These are phyloP conservation scores for Stellera chamaejasme DNA, from an alignment of 345 rosid genomes.

Conservation along the genomic window DNA sequence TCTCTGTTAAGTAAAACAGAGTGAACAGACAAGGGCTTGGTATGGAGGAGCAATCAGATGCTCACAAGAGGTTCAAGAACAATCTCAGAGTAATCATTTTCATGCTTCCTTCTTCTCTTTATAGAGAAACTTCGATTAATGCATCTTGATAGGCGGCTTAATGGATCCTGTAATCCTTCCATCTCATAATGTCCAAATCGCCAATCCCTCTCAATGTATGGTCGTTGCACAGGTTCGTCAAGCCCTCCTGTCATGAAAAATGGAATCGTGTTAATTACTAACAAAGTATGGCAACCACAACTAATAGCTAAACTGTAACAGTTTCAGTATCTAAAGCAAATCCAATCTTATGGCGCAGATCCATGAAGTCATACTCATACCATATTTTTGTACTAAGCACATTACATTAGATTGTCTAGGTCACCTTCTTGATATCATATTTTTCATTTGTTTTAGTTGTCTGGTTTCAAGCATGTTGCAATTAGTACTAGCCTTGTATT, in stretches of 20 bases:
- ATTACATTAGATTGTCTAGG: too few relatives aligned
- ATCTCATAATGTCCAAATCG: constrained; percentile 91
- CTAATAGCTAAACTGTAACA: background rate
- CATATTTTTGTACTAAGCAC: too few relatives aligned
- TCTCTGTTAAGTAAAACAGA: too few relatives aligned
- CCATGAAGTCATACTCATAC: background rate
- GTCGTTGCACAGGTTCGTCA: constrained; percentile 57
- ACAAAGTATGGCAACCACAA: background rate
- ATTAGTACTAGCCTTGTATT: too few relatives aligned
- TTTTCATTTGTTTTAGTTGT: too few relatives aligned
- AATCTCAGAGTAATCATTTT: constrained; percentile 30
- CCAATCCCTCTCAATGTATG: constrained; percentile 65
- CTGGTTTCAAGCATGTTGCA: too few relatives aligned
- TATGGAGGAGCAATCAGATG: constrained; percentile 16
- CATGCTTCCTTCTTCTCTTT: constrained; percentile 31
- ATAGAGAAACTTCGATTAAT: constrained; percentile 39
- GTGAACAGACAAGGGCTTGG: too few relatives aligned
- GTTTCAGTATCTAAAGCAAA: background rate
- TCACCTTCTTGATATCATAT: too few relatives aligned
- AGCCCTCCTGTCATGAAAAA: constrained; percentile 60
- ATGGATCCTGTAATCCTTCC: constrained; percentile 94
- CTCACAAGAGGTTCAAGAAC: constrained; percentile 37
- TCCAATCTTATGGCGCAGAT: background rate
- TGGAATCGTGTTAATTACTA: background rate
- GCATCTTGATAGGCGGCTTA: constrained; percentile 49